Base-by-base conservation (phyloP, 352 stramenopile species). In the Pythium coloratum region DNA sequence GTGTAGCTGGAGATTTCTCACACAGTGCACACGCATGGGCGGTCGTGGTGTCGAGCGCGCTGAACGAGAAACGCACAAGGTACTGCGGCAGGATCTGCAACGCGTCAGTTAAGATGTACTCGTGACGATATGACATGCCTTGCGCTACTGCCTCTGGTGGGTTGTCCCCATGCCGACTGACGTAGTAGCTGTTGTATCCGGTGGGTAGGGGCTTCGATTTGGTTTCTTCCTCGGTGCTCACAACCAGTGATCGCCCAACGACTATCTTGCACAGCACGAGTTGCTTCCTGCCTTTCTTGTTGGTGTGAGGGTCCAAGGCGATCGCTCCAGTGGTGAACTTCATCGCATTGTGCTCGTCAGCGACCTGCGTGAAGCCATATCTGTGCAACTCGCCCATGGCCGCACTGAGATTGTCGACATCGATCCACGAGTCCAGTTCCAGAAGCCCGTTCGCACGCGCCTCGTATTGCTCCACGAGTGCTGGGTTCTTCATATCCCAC, bases 201-300 rank as follows among this genome's bases (percentile, higher is more conserved):
- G 62, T n/a, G 34, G 84, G 84, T 28, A 93, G 76, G 0, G 44
- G 28, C 0, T 51, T 64, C 5, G 49, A 24, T 57, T 69, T 76
- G 0, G 84, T 75, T 8, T 88, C 77, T 18, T 77, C 64, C 55
- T 94, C 84, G 34, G 64, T 67, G 0, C 62, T 46, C 40, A 94
- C 77, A 0, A 78, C 65, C 0, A 93, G 46, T 16, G 86, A 91
- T 26, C 76, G 66, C 1, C 86, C 86, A 5, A 92, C 80, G 30
- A 81, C 85, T 58, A 93, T 80, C 56, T 89, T 91, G 56, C 84
- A 95, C 7, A 95, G 69, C 34, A 93, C 83, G 10, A 90, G 70
- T 68, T 92, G 84, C 26, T 76, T 77, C 18, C 67, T 78, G 13
- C 72, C 57, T 57, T 63, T 70, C 20, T 63, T 51, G 50, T 47